These are phyloP conservation scores for Barnettozyma pratensis DNA, from an alignment of 805 yeast species.

Conservation along the genomic window DNA sequence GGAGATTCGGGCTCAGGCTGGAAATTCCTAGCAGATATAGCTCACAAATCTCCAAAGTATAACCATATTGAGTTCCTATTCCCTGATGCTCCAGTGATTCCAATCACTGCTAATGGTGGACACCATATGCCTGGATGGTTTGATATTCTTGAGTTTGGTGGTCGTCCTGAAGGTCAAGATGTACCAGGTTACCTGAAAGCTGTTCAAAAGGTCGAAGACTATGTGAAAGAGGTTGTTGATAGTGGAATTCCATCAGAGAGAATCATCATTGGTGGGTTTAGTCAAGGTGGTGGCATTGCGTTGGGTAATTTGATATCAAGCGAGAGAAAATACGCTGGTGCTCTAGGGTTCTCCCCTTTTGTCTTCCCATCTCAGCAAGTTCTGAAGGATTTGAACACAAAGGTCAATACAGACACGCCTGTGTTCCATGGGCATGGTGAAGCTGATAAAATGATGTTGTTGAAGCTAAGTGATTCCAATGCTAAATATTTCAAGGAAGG, in stretches of 20 bases:
- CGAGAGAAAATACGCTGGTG: slow-evolving; percentile 69
- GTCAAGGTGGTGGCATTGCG: slow-evolving; percentile 86
- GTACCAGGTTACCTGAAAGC: slow-evolving; percentile 47
- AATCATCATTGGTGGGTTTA: slow-evolving; percentile 86
- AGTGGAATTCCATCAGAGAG: slow-evolving; percentile 52
- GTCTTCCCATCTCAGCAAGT: slow-evolving; percentile 36
- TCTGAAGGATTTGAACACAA: slow-evolving; percentile 20
- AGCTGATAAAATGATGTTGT: slow-evolving; percentile 57
- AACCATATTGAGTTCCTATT: slow-evolving; percentile 67
- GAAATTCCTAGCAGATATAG: slow-evolving; percentile 69
- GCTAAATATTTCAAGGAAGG: slow-evolving; percentile 37
- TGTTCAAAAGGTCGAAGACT: slow-evolving; percentile 37
- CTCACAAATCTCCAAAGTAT: slow-evolving; percentile 40
- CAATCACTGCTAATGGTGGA: slow-evolving; percentile 65
- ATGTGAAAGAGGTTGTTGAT: slow-evolving; percentile 46
- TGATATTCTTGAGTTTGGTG: slow-evolving; percentile 57
- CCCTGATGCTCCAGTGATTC: slow-evolving; percentile 80
- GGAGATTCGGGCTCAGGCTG: slow-evolving; percentile 91
- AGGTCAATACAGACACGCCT: slow-evolving; percentile 59
- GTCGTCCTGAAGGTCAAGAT: slow-evolving; percentile 39
- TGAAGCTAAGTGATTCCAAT: slow-evolving; percentile 30
- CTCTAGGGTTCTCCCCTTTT: slow-evolving; percentile 64
- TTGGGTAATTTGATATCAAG: slow-evolving; percentile 51
- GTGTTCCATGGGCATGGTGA: slow-evolving; percentile 87
- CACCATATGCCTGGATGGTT: slow-evolving; percentile 80